Percentiles rank a stretch among this genome's conserved stretches.
phyloP scores from a whole-genome alignment of 768 basidiomycete genomes.

The Steccherinum ochraceum region DNA sequence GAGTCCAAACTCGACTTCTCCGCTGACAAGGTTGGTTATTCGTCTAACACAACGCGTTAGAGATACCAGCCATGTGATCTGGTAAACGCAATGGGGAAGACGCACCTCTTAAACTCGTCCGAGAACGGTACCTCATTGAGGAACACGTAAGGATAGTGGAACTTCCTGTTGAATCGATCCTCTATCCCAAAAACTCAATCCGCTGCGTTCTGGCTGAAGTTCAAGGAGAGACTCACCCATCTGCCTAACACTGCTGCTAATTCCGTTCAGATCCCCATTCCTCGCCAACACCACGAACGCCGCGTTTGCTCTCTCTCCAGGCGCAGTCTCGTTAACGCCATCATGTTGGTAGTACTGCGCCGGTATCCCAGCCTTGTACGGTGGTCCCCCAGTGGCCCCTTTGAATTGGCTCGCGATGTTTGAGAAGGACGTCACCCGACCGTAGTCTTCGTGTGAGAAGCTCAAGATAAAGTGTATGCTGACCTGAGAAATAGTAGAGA shows the following conservation, averaged over 20 bases:
- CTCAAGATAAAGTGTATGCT: conserved; percentile 50
- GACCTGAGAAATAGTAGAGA: conserved; percentile 33
- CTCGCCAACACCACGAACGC: conserved; percentile 49
- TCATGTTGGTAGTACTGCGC: conserved; percentile 23
- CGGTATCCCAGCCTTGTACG: conserved; percentile 49
- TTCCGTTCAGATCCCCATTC: conserved; percentile 36
- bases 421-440: conserved; percentile 36
- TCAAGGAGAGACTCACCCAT: conserved; percentile 28
- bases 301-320: conserved; percentile 42
- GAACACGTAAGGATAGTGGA: conserved; percentile 73
- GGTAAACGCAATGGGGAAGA: too few relatives aligned
- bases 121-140: conserved; percentile 78
- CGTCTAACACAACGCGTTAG: conserved; percentile 34
- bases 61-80: too few relatives aligned
- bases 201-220: background rate
- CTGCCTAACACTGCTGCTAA: conserved; percentile 45
- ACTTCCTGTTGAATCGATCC: conserved; percentile 54
- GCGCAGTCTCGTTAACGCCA: conserved; percentile 16
- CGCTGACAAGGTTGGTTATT: conserved; percentile 51
- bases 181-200: conserved; percentile 20
- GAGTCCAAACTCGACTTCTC: conserved; percentile 63
- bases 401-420: conserved; percentile 26
- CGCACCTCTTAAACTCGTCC: conserved; percentile 63
- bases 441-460: conserved; percentile 45
- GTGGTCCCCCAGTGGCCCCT: conserved; percentile 27